Evolutionary conservation across 768 basidiomycete species (phyloP), one percentile per base, ranked within the genome.

Genomic region (Russula sp.): DNA sequence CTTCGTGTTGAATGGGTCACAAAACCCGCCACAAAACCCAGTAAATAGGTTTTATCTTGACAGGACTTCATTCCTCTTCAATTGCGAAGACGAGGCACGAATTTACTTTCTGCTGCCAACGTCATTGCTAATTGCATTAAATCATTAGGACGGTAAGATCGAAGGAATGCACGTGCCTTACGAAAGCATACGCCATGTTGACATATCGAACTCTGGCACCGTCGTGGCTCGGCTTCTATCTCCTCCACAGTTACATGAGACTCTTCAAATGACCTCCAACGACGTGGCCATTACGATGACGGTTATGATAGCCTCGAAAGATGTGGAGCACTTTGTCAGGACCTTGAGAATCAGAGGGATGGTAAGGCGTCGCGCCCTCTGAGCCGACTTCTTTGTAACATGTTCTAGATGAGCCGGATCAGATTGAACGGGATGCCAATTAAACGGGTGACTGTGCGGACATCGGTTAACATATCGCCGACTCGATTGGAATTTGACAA

Each of bases 401-500:
- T 18, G 7, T 24, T 16, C 5, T 32, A 65, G 64, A 57, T 55
- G 10, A 57, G 24, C 32, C 59, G 40, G 24, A 61, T 67, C 11
- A 57, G 38, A 34, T 58, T 61, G 40, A 61, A 69, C 14, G 66
- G 68, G 10, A 48, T n/a, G 28, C n/a, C 30, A 14, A 61, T 51
- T 38, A 28, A 10, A 40, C 55, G 57, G 7, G 56, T 36, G 48
- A 57, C 58, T 22, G 46, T 46, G 14, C 62, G 66, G 51, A 59
- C 63, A 24, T 69, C 68, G 18, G 34, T 64, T 32, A 67, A 48
- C 49, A 51, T 44, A 36, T 54, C 55, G 4, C 67, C 68, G 38
- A 61, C 66, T 22, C 40, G 65, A 64, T 58, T 69, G 62, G 68
- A 67, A 58, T 69, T 69, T 38, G 50, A 57, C 9, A 26, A 34